Evolutionary conservation across 1,139 yeast genomes (phyloP), one percentile per base, ranked within the genome.

Genomic region (Candida tropicalis): DNA sequence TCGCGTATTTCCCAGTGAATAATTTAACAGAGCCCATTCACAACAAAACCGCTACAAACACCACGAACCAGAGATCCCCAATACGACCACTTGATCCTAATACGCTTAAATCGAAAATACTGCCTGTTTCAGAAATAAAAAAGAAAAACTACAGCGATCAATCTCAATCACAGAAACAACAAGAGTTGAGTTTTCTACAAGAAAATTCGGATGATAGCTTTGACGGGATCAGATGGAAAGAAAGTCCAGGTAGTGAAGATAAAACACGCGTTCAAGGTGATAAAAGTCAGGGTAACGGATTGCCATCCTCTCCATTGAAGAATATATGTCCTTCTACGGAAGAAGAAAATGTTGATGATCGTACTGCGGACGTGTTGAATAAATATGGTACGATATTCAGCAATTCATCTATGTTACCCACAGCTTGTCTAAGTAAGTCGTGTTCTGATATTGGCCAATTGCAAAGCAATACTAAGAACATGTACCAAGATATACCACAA

Each of bases 201-300:
- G 77, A 70, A 44, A 68, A 73, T 48, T 71, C 77, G 0, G 78
- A 73, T 47, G 78, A 73, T 47, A 70, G 76, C 46, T 71, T 70
- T 48, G 79, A 73, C 42, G 78, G 75, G 0, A 62, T 73, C 18
- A 58, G 71, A 37, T 73, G 79, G 79, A 62, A 56, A 39, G 61
- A 62, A 4, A 68, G 71, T 44, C 72, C 75, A 10, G 38, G 40
- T 18, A 15, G 23, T 18, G 23, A 31, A 23, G 31, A 34, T 18
- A 17, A 27, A 12, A 33, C 38, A 17, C 27, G 18, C 15, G 11
- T 35, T 26, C 9, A 42, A 28, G 22, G 42, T 31, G 42, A 45
- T 32, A 12, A 59, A 58, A 12, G 33, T 47, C 23, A 23, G 10
- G 16, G 12, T 17, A 11, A 25, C 15, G 36, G 32, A 16, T 17